phyloP scores from a whole-genome alignment of 2,329 filamentous ascomycete species.

The Colletotrichum filicis region DNA sequence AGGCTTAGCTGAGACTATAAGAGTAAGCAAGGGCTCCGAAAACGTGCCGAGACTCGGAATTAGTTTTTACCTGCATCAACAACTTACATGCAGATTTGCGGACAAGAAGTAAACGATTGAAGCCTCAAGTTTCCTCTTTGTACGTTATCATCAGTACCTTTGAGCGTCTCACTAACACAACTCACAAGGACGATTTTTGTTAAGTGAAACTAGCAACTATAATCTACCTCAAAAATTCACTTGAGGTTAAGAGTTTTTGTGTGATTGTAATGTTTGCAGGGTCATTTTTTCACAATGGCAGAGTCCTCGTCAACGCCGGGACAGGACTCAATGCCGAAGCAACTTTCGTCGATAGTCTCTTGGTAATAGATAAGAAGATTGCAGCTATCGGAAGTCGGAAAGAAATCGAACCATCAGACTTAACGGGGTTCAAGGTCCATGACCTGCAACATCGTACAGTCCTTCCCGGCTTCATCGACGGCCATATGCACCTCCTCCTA shows the following conservation, averaged over 20 bases:
- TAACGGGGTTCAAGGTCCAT: background rate
- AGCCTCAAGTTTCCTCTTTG: background rate
- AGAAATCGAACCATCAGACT: background rate
- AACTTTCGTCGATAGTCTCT: conserved; percentile 16
- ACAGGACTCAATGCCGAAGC: conserved; percentile 38
- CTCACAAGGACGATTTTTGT: background rate
- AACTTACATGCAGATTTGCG: background rate
- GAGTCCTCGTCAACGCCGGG: conserved; percentile 40
- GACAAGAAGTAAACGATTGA: background rate
- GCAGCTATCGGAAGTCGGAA: conserved; percentile 1
- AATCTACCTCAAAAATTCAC: too few relatives aligned
- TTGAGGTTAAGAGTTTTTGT: rapidly evolving
- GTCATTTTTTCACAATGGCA: conserved; percentile 43
- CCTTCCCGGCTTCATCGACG: conserved; percentile 55
- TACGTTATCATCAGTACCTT: background rate
- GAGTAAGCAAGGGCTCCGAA: too few relatives aligned
- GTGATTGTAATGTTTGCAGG: background rate
- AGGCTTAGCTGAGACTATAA: too few relatives aligned
- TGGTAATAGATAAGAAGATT: conserved; percentile 12
- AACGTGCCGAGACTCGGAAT: background rate
- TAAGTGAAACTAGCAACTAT: too few relatives aligned
- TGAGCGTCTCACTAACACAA: background rate
- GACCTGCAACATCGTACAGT: conserved; percentile 18
- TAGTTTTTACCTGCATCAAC: background rate
- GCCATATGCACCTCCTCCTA: conserved; percentile 56